Evolutionary conservation across 371 early-diverging fungal species (phyloP).

Genomic region (Batkoa obscura): DNA sequence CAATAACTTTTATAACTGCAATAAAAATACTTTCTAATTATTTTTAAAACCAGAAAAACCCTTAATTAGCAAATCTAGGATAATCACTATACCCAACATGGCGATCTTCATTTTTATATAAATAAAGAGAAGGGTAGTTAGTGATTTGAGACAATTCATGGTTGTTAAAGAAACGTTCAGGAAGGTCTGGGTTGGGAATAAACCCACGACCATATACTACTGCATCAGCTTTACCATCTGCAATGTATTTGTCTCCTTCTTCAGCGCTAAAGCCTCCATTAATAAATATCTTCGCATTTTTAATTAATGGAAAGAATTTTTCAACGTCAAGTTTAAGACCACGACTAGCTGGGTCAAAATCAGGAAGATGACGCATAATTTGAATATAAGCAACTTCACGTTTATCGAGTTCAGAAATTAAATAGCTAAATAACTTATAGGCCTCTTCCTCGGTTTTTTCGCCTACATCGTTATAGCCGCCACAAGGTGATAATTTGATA

Average conservation of each 20-base stretch:
- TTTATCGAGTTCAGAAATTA: background rate
- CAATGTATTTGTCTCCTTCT: slow-evolving; percentile 12
- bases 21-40: too few relatives aligned
- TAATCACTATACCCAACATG: slow-evolving; percentile 1
- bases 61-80: too few relatives aligned
- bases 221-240: slow-evolving; percentile 9
- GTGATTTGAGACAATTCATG: background rate
- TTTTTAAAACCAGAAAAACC: too few relatives aligned
- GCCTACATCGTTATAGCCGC: slow-evolving; percentile 35
- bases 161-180: background rate
- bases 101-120: background rate
- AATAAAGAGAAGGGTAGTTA: background rate
- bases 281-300: background rate
- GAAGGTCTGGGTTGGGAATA: slow-evolving; percentile 11
- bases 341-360: background rate
- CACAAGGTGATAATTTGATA: slow-evolving; percentile 28
- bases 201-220: slow-evolving; percentile 10
- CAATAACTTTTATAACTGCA: too few relatives aligned
- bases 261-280: slow-evolving; percentile 47
- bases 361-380: background rate
- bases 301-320: background rate
- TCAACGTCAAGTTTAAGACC: background rate
- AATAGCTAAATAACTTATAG: slow-evolving; percentile 41
- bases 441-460: slow-evolving; percentile 28
- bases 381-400: slow-evolving; percentile 4